Evolutionary conservation across 2,329 filamentous ascomycete genomes (phyloP).

Genomic region (Teratosphaeria nubilosa): DNA sequence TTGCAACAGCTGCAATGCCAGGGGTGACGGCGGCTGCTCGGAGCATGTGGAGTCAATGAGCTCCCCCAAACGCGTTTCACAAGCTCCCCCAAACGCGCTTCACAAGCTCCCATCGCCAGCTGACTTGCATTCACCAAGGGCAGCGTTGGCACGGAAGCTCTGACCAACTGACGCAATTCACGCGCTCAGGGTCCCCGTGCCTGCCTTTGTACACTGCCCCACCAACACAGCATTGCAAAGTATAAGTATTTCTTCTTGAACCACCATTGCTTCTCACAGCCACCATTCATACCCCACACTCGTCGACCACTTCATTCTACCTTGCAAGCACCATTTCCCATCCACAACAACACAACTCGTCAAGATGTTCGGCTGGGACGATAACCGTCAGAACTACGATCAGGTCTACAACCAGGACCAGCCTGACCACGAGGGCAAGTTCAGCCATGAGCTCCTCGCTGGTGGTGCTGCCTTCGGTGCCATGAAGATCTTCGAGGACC

Average conservation of each 20-base stretch:
- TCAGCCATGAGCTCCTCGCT: conserved; percentile 64
- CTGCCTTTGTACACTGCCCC: neutral
- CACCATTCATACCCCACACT: neutral
- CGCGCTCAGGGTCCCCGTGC: neutral
- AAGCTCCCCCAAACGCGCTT: neutral
- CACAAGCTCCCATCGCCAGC: neutral
- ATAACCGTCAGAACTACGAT: conserved; percentile 44
- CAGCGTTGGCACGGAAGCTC: neutral
- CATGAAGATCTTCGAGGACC: conserved; percentile 71
- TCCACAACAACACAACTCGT: neutral
- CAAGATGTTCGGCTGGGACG: conserved; percentile 40
- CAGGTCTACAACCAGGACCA: conserved; percentile 43
- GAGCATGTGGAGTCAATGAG: neutral
- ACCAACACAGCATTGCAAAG: neutral
- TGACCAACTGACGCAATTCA: neutral
- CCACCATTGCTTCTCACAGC: neutral
- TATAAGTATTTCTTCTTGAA: neutral
- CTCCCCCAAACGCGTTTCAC: neutral
- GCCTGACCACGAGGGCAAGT: conserved; percentile 48
- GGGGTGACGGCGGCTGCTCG: neutral
- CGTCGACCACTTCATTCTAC: conserved; percentile 1
- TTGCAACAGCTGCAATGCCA: neutral
- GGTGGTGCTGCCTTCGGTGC: conserved; percentile 69
- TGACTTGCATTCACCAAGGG: neutral
- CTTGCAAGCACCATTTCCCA: neutral